Base-by-base conservation (phyloP, 1,284 basidiomycete genomes). In the Crepidotus sp. region DNA sequence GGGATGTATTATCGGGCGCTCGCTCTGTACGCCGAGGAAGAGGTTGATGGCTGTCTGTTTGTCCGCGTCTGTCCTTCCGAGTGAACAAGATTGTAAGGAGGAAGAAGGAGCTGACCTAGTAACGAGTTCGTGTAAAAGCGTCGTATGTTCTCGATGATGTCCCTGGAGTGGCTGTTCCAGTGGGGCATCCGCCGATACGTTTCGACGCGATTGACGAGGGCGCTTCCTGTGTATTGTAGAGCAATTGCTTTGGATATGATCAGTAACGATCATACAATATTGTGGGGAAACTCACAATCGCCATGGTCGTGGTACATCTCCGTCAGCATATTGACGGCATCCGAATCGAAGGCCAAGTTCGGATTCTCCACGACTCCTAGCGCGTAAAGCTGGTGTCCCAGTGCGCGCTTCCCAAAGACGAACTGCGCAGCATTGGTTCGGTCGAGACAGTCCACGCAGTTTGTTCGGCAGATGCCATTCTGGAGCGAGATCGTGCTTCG, bases 261-360 rank as follows among this genome's bases (percentile, higher is more conserved):
- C 31, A 45, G 46, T 21, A n/a, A 29, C 27, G 22, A 6, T 29
- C 15, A 38, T 26, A 4, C 17, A 48, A n/a, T n/a, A n/a, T n/a
- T n/a, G n/a, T 34, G 32, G 9, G 7, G 10, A 42, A 18, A 64
- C 82, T 56, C 56, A 89, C 89, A 93, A 56, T 96, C 92, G 1
- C 92, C 91, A 56, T 94, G 90, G 61, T 96, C 91, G 60, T 98
- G 93, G 62, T 97, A 98, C 94, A 99, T 98, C 64, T 98, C 93
- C 0, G 94, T 98, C 54, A 99, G 62, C 79, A 98, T 94, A 61
- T 96, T 92, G 37, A 96, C 88, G 0, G 92, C 93, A 60, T 97
- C 95, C 8, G 88, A 94, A 55, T 97, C 93, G 59, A 97, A 97
- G 0, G 83, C 79, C 18, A 98, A 69, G 54, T 88, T 81, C 0